phyloP scores from a whole-genome alignment of 495 filamentous ascomycete species.

The Xylaria telfairii region DNA sequence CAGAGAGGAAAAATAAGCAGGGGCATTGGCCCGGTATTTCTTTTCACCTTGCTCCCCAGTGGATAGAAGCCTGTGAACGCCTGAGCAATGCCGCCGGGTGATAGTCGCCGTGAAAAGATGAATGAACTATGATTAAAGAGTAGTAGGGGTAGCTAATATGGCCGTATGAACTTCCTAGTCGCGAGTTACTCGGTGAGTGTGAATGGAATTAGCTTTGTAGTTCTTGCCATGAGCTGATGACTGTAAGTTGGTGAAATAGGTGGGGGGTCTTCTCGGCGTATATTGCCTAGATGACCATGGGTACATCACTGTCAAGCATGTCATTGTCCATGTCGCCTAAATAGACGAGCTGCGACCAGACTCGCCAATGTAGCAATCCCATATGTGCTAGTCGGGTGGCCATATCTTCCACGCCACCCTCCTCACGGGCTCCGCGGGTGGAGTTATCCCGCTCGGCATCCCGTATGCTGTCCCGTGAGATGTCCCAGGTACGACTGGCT shows the following conservation, averaged over 20 bases:
- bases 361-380: conserved; percentile 81
- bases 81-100: conserved; percentile 34
- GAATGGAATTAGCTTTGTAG: not conserved
- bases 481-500: conserved; percentile 35
- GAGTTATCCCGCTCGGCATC: conserved; percentile 34
- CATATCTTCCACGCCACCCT: conserved; percentile 67
- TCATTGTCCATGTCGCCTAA: conserved; percentile 41
- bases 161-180: not conserved
- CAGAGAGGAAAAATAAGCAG: not conserved
- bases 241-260: not conserved
- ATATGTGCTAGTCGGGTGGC: conserved; percentile 79
- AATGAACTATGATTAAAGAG: conserved; percentile 20
- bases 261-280: conserved; percentile 3
- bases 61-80: conserved; percentile 33
- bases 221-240: not conserved
- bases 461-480: conserved; percentile 33
- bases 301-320: conserved; percentile 31
- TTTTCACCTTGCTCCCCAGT: conserved; percentile 7
- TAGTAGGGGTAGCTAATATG: conserved; percentile 5
- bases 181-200: not conserved
- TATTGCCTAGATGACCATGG: conserved; percentile 34
- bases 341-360: conserved; percentile 80
- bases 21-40: not conserved
- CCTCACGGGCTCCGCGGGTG: conserved; percentile 49
- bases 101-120: conserved; percentile 30